Conservation (phyloP, 148 eudicot species). For the Camellia granthamiana region DNA sequence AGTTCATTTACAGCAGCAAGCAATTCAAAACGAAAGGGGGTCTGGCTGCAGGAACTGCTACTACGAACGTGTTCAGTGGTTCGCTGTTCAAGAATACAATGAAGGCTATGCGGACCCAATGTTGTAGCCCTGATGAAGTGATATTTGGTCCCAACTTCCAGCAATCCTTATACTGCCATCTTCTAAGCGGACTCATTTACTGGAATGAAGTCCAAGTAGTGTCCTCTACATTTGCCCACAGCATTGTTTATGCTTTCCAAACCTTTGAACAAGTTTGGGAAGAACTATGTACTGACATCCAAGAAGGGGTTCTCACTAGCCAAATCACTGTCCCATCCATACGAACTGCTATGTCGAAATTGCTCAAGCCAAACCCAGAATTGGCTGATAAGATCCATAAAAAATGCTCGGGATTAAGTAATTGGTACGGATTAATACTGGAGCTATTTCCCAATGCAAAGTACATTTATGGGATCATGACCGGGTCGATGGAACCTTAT, state of each 20-base stretch:
- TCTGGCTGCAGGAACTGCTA: conserved; percentile 81
- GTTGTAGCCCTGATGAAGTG: conserved; percentile 90
- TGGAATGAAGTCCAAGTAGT: conserved; percentile 58
- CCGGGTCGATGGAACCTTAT: conserved; percentile 97
- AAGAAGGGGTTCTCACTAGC: conserved; percentile 48
- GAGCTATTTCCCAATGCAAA: conserved; percentile 81
- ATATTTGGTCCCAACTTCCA: conserved; percentile 72
- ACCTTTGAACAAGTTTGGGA: conserved; percentile 70
- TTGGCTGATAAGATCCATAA: conserved; percentile 47
- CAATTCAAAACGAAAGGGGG: conserved; percentile 78
- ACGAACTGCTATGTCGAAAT: conserved; percentile 49
- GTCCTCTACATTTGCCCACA: conserved; percentile 79
- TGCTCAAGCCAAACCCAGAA: conserved; percentile 67
- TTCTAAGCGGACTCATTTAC: conserved; percentile 63
- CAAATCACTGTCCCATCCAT: conserved; percentile 47
- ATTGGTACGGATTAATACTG: conserved; percentile 82
- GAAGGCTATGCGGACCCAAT: conserved; percentile 59
- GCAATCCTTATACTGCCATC: conserved; percentile 88
- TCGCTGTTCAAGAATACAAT: conserved; percentile 46
- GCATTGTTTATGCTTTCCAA: conserved; percentile 81
- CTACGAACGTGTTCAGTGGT: conserved; percentile 70
- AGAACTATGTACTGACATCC: conserved; percentile 63
- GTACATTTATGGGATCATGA: conserved; percentile 85
- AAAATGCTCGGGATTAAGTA: conserved; percentile 53
- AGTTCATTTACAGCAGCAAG: conserved; percentile 80